Evolutionary conservation across 2,329 filamentous ascomycete species (phyloP).

Genomic region (Dactylonectria macrodidyma): DNA sequence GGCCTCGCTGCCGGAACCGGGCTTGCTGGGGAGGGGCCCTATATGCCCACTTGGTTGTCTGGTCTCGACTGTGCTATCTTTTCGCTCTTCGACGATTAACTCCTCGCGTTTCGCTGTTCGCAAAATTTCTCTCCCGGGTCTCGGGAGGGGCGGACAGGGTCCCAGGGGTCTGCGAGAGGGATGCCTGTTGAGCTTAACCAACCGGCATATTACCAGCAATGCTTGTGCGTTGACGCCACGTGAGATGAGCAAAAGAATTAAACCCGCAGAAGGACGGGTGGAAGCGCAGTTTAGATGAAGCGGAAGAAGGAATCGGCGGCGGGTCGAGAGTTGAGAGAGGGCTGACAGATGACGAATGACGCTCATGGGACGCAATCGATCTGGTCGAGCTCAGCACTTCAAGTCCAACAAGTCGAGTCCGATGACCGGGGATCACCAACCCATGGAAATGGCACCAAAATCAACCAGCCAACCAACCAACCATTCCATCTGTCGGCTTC

Average conservation of each 20-base stretch:
- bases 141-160: constrained; percentile 15
- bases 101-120: constrained; percentile 14
- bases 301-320: constrained; percentile 8
- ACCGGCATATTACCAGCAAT: constrained; percentile 31
- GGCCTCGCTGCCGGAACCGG: constrained; percentile 28
- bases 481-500: constrained; percentile 20
- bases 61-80: neutral
- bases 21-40: constrained; percentile 22
- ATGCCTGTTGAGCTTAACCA: constrained; percentile 16
- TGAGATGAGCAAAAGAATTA: constrained; percentile 12
- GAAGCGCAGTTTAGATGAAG: neutral
- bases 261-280: neutral
- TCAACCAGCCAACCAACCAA: constrained; percentile 23
- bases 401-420: constrained; percentile 1
- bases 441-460: constrained; percentile 17
- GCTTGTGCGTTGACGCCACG: constrained; percentile 28
- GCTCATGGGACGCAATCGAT: too few species aligned
- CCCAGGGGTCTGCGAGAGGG: neutral
- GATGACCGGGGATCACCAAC: constrained; percentile 33
- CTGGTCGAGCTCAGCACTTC: neutral
- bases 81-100: neutral
- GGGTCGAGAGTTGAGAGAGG: constrained; percentile 13
- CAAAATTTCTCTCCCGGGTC: constrained; percentile 18
- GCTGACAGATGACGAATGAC: constrained; percentile 16
- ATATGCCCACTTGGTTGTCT: constrained; percentile 4